Evolutionary conservation across 768 basidiomycete species (phyloP).

Genomic region (Rhizopogon vulgaris): DNA sequence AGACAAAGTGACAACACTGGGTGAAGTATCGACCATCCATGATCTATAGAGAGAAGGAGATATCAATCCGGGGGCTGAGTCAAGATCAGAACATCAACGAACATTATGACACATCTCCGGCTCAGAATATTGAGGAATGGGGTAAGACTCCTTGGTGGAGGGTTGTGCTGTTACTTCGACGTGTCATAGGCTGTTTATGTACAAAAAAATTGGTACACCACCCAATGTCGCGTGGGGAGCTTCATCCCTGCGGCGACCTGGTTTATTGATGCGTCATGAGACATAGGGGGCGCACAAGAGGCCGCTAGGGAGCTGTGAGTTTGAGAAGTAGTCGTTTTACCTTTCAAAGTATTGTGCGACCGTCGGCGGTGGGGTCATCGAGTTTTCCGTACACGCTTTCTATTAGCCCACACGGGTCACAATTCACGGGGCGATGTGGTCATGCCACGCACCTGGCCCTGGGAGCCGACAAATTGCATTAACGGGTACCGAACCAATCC

Average conservation of each 20-base stretch:
- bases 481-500: neutral
- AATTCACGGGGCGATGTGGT: neutral
- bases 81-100: conserved; percentile 19
- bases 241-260: conserved; percentile 24
- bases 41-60: conserved; percentile 36
- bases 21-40: conserved; percentile 74
- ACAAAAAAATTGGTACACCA: conserved; percentile 22
- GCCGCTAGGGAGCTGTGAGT: neutral
- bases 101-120: conserved; percentile 69
- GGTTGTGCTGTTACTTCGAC: neutral
- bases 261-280: conserved; percentile 7
- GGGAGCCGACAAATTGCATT: neutral
- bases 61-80: conserved; percentile 2
- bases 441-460: neutral
- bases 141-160: neutral
- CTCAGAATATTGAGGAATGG: conserved; percentile 11
- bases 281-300: neutral
- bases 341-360: conserved; percentile 9
- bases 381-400: neutral
- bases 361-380: conserved; percentile 4
- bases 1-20: conserved; percentile 63
- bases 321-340: conserved; percentile 5
- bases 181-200: conserved; percentile 21
- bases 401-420: neutral
- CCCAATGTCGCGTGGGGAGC: conserved; percentile 32